Evolutionary conservation across 2,329 filamentous ascomycete genomes (phyloP).

Genomic region (Geosmithia morbida): DNA sequence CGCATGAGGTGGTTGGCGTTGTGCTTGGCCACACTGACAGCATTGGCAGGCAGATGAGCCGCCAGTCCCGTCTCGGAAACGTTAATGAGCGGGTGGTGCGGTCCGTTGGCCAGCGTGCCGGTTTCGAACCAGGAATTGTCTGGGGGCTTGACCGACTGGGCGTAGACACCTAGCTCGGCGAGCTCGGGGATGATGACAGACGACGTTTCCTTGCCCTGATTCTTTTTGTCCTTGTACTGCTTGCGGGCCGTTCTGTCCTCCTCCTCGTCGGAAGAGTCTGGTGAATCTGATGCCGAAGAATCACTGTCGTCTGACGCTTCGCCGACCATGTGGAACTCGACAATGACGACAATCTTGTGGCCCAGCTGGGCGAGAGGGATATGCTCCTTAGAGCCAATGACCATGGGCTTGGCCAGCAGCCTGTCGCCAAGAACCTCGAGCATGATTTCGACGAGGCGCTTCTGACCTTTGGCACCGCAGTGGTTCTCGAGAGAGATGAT

Average conservation of each 20-base stretch:
- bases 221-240: slow-evolving; percentile 37
- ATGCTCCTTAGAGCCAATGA: slow-evolving; percentile 32
- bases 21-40: slow-evolving; percentile 37
- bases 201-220: slow-evolving; percentile 10
- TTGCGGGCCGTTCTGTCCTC: slow-evolving; percentile 32
- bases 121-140: slow-evolving; percentile 51
- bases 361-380: slow-evolving; percentile 44
- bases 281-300: slow-evolving; percentile 8
- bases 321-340: slow-evolving; percentile 47
- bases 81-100: slow-evolving; percentile 54
- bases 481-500: slow-evolving; percentile 56
- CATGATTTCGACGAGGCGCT: slow-evolving; percentile 50
- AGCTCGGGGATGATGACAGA: slow-evolving; percentile 48
- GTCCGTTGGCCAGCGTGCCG: slow-evolving; percentile 34
- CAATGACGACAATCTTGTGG: slow-evolving; percentile 50
- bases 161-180: slow-evolving; percentile 51
- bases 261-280: slow-evolving; percentile 19
- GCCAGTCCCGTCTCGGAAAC: slow-evolving; percentile 48
- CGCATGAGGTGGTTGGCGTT: slow-evolving; percentile 56
- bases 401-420: slow-evolving; percentile 41
- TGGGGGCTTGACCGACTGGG: slow-evolving; percentile 52
- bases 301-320: slow-evolving; percentile 24
- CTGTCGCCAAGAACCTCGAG: slow-evolving; percentile 45
- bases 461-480: slow-evolving; percentile 43
- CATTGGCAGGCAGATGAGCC: slow-evolving; percentile 30